Percentiles rank a stretch among this genome's conserved stretches.
Conservation (phyloP, 257 asterid genomes). For the Jacaranda copaia region DNA sequence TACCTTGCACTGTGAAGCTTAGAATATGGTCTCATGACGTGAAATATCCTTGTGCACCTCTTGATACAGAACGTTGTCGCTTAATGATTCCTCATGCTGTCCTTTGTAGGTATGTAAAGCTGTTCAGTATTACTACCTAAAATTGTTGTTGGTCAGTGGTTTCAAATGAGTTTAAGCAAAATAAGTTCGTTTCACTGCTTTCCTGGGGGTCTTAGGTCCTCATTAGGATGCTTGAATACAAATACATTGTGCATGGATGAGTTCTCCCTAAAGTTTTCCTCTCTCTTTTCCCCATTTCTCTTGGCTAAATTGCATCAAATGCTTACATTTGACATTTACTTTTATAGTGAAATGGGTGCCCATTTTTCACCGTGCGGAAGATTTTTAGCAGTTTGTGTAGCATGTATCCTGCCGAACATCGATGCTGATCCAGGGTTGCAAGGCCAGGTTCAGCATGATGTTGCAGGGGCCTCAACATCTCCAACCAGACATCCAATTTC, state of each 20-base stretch:
- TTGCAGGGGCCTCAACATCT: slow-evolving; percentile 78
- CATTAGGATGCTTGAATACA: slow-evolving; percentile 23
- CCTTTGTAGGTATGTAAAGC: slow-evolving; percentile 80
- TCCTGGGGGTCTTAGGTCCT: slow-evolving; percentile 20
- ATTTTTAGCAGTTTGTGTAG: slow-evolving; percentile 95
- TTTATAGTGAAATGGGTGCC: slow-evolving; percentile 91
- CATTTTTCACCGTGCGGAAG: slow-evolving; percentile 98
- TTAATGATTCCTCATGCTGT: slow-evolving; percentile 93
- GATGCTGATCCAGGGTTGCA: slow-evolving; percentile 78
- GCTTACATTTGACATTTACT: slow-evolving; percentile 21
- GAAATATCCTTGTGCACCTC: slow-evolving; percentile 75
- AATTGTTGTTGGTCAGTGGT: slow-evolving; percentile 21
- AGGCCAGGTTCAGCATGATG: slow-evolving; percentile 71
- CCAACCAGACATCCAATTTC: slow-evolving; percentile 97
- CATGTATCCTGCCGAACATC: slow-evolving; percentile 80
- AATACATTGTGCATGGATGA: slow-evolving; percentile 20
- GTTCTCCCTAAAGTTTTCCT: slow-evolving; percentile 6
- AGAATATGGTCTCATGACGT: slow-evolving; percentile 93
- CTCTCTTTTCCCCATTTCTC: neutral
- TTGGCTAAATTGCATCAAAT: slow-evolving; percentile 30
- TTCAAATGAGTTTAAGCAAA: slow-evolving; percentile 24
- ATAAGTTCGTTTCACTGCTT: slow-evolving; percentile 16
- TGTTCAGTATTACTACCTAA: slow-evolving; percentile 23
- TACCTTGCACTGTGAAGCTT: slow-evolving; percentile 98
- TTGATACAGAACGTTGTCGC: slow-evolving; percentile 75